phyloP scores from a whole-genome alignment of 1,284 basidiomycete genomes.

The Tilletia setariae region DNA sequence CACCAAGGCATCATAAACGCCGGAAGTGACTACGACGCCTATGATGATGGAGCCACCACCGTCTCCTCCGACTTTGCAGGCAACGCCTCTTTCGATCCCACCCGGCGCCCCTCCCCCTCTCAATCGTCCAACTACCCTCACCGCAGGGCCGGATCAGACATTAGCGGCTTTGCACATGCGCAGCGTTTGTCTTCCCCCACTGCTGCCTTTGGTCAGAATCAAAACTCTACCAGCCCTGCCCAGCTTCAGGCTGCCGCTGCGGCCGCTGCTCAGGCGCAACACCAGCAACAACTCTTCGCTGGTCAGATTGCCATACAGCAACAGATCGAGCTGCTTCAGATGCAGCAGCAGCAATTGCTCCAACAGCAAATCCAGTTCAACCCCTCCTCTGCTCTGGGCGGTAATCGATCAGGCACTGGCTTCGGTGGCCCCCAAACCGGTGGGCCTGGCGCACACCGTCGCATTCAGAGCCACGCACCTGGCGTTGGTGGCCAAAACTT shows the following conservation, averaged over 20 bases:
- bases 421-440: neutral
- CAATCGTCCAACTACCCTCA: neutral
- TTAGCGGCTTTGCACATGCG: neutral
- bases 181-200: slow-evolving; percentile 1
- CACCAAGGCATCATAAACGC: slow-evolving; percentile 25
- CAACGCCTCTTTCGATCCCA: slow-evolving; percentile 39
- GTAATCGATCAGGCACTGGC: slow-evolving; percentile 12
- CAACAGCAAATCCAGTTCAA: slow-evolving; percentile 53
- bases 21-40: slow-evolving; percentile 28
- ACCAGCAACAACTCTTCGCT: slow-evolving; percentile 24
- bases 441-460: slow-evolving; percentile 68
- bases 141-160: neutral
- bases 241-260: slow-evolving; percentile 16
- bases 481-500: slow-evolving; percentile 60
- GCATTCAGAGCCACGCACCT: slow-evolving; percentile 72
- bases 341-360: slow-evolving; percentile 56
- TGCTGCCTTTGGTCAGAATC: slow-evolving; percentile 18
- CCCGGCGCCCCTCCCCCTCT: slow-evolving; percentile 21
- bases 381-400: slow-evolving; percentile 20
- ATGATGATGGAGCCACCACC: slow-evolving; percentile 37
- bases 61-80: slow-evolving; percentile 36
- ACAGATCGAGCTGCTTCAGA: slow-evolving; percentile 56
- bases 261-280: slow-evolving; percentile 58
- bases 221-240: slow-evolving; percentile 27
- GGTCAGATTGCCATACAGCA: slow-evolving; percentile 57